These are phyloP conservation scores for Plenodomus tracheiphilus DNA, from an alignment of 2,329 filamentous ascomycete species.

Conservation along the genomic window DNA sequence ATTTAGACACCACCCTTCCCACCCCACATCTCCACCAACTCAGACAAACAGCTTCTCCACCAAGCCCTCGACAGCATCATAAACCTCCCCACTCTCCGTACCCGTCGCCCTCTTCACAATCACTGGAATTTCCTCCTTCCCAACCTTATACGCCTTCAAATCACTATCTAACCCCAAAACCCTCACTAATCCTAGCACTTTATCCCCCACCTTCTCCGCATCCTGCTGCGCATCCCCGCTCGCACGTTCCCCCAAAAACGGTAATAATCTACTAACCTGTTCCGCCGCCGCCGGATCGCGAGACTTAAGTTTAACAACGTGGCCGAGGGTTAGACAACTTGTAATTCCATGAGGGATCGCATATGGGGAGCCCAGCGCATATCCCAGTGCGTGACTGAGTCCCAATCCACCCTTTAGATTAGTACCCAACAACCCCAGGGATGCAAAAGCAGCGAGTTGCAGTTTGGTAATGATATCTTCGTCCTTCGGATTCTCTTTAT, in stretches of 20 bases:
- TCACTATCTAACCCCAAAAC: conserved; percentile 50
- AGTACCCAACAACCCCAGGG: conserved; percentile 54
- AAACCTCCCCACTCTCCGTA: conserved; percentile 48
- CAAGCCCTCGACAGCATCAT: conserved; percentile 48
- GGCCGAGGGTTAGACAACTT: conserved; percentile 57
- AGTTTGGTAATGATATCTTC: conserved; percentile 55
- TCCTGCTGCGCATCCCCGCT: conserved; percentile 49
- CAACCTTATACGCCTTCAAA: conserved; percentile 52
- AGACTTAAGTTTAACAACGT: conserved; percentile 59
- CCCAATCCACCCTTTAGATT: conserved; percentile 58
- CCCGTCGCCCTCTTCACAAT: conserved; percentile 52
- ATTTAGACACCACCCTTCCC: no score
- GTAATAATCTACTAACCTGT: conserved; percentile 51
- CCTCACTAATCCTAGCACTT: conserved; percentile 49
- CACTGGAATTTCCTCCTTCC: conserved; percentile 45
- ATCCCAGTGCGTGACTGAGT: conserved; percentile 52
- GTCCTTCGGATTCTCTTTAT: conserved; percentile 51
- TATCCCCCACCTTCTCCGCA: conserved; percentile 50
- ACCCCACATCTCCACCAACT: not conserved
- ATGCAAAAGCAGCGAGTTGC: conserved; percentile 57
- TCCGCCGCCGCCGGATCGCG: conserved; percentile 49
- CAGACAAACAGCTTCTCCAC: conserved; percentile 48
- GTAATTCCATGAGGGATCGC: conserved; percentile 61
- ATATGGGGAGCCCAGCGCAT: conserved; percentile 60
- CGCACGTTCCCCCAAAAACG: conserved; percentile 47